Evolutionary conservation across 73 alveolate genomes (phyloP), one percentile per base, ranked within the genome.

Genomic region (Urostyla sp.): DNA sequence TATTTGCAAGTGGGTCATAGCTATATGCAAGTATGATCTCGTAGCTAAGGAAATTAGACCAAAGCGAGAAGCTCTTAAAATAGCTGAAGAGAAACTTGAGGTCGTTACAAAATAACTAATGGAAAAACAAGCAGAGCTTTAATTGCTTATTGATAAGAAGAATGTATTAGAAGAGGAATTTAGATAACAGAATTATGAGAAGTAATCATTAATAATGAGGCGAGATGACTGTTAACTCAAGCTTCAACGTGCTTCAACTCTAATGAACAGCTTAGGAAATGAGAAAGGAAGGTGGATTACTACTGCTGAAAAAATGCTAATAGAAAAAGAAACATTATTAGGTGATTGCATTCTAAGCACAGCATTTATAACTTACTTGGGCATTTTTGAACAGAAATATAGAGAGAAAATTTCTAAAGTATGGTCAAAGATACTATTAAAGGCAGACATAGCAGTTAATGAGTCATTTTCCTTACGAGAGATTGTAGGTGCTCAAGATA

Each of bases 261-360:
- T 96, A 50, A 94, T 94, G 54, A 91, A 85, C 24, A 89, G 94
- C 48, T 88, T 96, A 61, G 94, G 96, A 11, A 95, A 95, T 30
- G 98, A 94, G 76, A 93, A 90, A 73, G 80, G 77, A 10, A 81
- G 98, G 73, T 96, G 99, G 99, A 87, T 88, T 30, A 85, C 89
- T 45, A 90, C 92, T 48, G 91, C 95, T 16, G 95, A 85, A 26
- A 89, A 87, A 57, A 79, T 94, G 53, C 80, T 75, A 35, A 82
- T 72, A 32, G 97, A 96, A 85, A 95, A 92, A 38, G 92, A 90
- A 82, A 94, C 90, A 66, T 78, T 94, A 27, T 82, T 93, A 28
- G 99, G 99, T 23, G 99, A 96, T 78, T 76, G 89, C 60, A 72
- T 96, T 28, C 67, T 96, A 87, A 91, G 98, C 6, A 95, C 98